Conservation (phyloP, 495 filamentous ascomycete species). For the Sabuloglossum arenarium region DNA sequence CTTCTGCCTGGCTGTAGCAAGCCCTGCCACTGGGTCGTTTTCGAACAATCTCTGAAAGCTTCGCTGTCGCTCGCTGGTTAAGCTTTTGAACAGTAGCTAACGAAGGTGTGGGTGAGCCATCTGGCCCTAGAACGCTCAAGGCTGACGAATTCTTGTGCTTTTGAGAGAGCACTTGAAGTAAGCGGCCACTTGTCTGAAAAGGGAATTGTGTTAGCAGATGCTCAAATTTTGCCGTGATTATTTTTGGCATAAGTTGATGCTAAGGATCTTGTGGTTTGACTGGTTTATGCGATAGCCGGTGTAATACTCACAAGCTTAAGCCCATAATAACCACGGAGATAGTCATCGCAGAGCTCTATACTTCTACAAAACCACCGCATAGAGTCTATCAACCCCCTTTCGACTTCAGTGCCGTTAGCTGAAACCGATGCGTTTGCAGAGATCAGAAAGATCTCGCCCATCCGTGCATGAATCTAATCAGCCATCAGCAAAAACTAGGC, state of each 20-base stretch:
- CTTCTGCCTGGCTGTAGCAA: constrained; percentile 50
- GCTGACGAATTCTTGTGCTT: constrained; percentile 4
- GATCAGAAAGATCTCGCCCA: constrained; percentile 68
- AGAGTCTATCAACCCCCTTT: constrained; percentile 41
- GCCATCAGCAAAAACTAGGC: background rate
- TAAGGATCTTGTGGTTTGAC: background rate
- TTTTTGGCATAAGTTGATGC: background rate
- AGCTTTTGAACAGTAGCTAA: constrained; percentile 39
- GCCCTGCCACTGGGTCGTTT: constrained; percentile 32
- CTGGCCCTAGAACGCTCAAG: background rate
- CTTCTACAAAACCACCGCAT: constrained; percentile 71
- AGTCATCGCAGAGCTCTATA: constrained; percentile 83
- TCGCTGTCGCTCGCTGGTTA: constrained; percentile 48
- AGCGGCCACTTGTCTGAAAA: constrained; percentile 8
- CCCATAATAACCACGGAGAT: constrained; percentile 82
- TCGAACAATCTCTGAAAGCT: constrained; percentile 56
- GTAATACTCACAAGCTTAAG: constrained; percentile 47
- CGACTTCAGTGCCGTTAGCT: constrained; percentile 18
- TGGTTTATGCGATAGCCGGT: background rate
- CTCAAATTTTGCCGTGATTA: background rate
- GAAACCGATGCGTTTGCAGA: constrained; percentile 27
- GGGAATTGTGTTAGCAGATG: background rate
- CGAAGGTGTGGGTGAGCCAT: constrained; percentile 15
- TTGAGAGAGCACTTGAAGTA: constrained; percentile 12
- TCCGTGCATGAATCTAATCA: constrained; percentile 57